phyloP scores from a whole-genome alignment of 768 basidiomycete genomes.

The Rubroboletus satanas region DNA sequence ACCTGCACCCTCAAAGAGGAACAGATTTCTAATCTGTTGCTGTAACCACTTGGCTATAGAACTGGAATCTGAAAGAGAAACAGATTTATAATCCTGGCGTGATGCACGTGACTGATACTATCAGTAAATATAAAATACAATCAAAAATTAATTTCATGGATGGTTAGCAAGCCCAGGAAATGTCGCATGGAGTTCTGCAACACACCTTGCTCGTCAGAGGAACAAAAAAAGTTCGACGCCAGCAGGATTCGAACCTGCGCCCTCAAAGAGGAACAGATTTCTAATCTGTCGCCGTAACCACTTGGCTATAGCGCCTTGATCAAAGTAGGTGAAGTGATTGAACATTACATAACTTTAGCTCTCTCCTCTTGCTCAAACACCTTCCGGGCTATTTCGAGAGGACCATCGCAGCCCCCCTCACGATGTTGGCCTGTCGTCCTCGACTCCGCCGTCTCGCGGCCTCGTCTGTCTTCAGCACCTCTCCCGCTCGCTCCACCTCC shows the following conservation, averaged over 20 bases:
- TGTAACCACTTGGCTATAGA: conserved; percentile 77
- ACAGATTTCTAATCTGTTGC: conserved; percentile 61
- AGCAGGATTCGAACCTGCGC: conserved; percentile 42
- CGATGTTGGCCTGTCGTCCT: conserved; percentile 21
- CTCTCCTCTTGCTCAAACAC: no score
- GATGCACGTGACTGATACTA: no score
- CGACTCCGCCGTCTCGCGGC: conserved; percentile 1
- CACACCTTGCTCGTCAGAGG: no score
- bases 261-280: conserved; percentile 39
- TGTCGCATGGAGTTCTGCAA: no score
- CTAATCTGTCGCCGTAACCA: conserved; percentile 76
- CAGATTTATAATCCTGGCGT: no score
- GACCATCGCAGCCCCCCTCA: background rate
- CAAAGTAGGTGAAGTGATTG: fast-evolving
- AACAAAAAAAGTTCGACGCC: conserved; percentile 29
- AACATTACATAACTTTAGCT: fast-evolving
- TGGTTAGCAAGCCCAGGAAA: no score
- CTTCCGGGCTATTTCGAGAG: conserved; percentile 45
- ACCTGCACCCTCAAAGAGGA: conserved; percentile 41
- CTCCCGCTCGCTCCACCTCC: background rate
- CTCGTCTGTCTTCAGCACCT: background rate
- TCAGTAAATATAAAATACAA: no score
- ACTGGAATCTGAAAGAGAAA: no score
- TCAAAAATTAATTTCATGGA: no score
- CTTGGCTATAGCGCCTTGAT: conserved; percentile 65